Base-by-base conservation (phyloP, 208 protist genomes). In the Acanthamoeba healyi region DNA sequence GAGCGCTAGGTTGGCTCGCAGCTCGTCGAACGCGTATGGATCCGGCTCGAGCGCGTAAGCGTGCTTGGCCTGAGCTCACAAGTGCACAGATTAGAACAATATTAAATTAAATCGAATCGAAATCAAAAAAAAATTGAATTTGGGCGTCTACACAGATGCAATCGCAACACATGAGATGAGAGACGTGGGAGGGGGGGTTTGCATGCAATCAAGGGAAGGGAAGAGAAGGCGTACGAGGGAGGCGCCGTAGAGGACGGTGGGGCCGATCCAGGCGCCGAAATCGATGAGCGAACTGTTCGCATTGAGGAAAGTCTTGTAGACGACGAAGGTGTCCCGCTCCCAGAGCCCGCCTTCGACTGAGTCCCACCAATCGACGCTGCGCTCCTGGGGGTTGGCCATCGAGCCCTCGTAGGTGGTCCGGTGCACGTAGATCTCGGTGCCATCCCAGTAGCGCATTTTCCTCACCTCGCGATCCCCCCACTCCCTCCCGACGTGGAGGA, bases 171-270 rank as follows among this genome's bases (percentile, higher is more conserved):
- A 61, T 61, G 12, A 26, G 54, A n/a, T n/a, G n/a, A n/a, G n/a
- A n/a, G n/a, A n/a, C n/a, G n/a, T n/a, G n/a, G n/a, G n/a, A n/a
- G n/a, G n/a, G n/a, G n/a, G n/a, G n/a, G n/a, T n/a, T n/a, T n/a
- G n/a, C n/a, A n/a, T 56, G 49, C 9, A 56, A 19, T 3, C 9
- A 17, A 56, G 3, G 9, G 49, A 17, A 17, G 4, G 44, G 44
- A 49, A 49, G 44, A 4, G 4, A 4, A 12, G 7, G 54, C n/a
- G 84, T 91, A 91, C 84, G 36, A 61, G 29, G 17, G 51, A 70
- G 36, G 84, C 84, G 29, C 84, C 84, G 34, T 91, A 91, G 26
- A 91, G 84, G 15, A 91, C n/a, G 5, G 84, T 91, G 54, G 84
- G 84, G 1, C 84, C 84, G 7, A 91, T 91, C 84, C 84, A 91